These are phyloP conservation scores for Chiua virens DNA, from an alignment of 768 basidiomycete species.

Conservation along the genomic window DNA sequence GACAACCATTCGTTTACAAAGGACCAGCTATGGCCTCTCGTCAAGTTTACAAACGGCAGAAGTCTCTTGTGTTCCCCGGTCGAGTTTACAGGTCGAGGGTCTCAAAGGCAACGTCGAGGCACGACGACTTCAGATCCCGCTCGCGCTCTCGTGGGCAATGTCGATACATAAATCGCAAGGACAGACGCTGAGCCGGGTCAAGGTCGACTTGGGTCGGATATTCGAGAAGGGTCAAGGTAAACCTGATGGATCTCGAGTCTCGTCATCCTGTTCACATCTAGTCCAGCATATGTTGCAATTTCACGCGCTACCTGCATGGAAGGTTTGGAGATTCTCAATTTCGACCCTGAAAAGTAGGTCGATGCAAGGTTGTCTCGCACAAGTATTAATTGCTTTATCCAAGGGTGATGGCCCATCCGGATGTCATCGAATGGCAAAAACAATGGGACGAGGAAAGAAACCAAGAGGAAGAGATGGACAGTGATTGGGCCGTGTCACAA, in stretches of 20 bases:
- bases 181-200: constrained; percentile 91
- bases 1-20: constrained; percentile 11
- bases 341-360: constrained; percentile 33
- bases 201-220: constrained; percentile 85
- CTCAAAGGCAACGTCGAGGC: constrained; percentile 35
- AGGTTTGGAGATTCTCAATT: constrained; percentile 39
- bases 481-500: constrained; percentile 30
- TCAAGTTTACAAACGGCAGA: constrained; percentile 34
- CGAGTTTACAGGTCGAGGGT: constrained; percentile 35
- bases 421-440: constrained; percentile 33
- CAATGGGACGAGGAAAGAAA: constrained; percentile 26
- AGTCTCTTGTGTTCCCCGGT: constrained; percentile 32
- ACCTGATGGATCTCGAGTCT: not conserved
- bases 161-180: constrained; percentile 98
- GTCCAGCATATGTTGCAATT: constrained; percentile 35
- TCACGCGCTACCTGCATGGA: constrained; percentile 43
- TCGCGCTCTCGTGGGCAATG: constrained; percentile 96
- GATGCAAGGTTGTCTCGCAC: not conserved
- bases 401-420: constrained; percentile 38
- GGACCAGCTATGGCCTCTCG: constrained; percentile 33
- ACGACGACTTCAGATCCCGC: constrained; percentile 57
- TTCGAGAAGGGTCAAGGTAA: constrained; percentile 80
- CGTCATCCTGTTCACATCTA: not conserved
- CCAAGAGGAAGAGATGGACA: constrained; percentile 36
- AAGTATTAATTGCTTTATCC: not conserved